A percentile compares a stretch with the other conserved stretches of the same genome.
Conservation (phyloP, 2,329 filamentous ascomycete species). For the Colletotrichum spaethianum region DNA sequence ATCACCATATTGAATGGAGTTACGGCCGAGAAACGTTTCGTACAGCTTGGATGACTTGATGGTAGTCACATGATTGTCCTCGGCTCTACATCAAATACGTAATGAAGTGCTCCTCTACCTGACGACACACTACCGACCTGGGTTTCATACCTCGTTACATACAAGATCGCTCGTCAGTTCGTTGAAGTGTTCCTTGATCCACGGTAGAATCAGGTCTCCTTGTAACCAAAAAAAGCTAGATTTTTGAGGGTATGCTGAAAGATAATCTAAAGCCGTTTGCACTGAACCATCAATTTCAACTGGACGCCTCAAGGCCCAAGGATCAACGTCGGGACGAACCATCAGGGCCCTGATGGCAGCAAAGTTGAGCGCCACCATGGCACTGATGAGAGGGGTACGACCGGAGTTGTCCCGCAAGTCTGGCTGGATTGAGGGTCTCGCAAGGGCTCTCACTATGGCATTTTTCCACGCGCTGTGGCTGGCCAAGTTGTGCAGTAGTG, state of each 20-base stretch:
- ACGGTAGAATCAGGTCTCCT: neutral
- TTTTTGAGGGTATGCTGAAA: no score
- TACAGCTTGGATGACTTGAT: no score
- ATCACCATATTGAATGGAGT: no score
- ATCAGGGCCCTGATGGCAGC: neutral
- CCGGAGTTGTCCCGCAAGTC: neutral
- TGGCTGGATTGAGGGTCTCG: neutral
- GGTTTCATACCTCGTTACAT: fast-evolving
- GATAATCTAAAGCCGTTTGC: neutral
- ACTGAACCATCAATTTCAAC: neutral
- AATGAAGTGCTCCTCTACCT: no score
- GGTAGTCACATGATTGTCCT: no score
- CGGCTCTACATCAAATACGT: no score
- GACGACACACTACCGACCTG: neutral
- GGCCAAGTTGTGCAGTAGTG: neutral
- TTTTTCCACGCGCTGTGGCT: fast-evolving
- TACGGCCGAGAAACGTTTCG: no score
- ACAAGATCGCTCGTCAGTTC: neutral
- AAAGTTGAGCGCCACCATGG: neutral
- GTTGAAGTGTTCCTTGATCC: neutral
- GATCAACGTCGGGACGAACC: neutral
- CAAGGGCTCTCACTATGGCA: neutral
- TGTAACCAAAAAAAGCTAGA: no score
- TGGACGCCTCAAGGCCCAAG: neutral
- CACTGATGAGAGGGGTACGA: neutral